These are phyloP conservation scores for Nevesoporus exiguus DNA, from an alignment of 768 basidiomycete genomes.

Conservation along the genomic window DNA sequence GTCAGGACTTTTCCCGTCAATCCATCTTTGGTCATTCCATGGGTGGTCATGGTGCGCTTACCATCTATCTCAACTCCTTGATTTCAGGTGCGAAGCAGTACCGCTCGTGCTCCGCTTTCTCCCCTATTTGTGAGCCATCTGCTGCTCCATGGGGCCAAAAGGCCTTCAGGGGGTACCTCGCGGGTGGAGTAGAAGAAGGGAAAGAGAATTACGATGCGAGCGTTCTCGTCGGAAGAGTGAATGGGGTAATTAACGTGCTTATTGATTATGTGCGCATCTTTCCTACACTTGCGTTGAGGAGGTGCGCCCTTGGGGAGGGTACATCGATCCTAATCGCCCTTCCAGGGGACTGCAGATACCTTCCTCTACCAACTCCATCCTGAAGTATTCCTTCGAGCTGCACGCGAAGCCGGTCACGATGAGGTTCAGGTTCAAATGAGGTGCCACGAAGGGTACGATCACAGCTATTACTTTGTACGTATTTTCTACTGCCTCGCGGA, in stretches of 20 bases:
- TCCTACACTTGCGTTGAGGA: background rate
- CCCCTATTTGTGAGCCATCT: slow-evolving; percentile 82
- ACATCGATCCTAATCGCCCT: background rate
- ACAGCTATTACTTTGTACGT: slow-evolving; percentile 83
- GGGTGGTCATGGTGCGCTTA: slow-evolving; percentile 95
- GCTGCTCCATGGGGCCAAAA: slow-evolving; percentile 90
- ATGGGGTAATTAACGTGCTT: slow-evolving; percentile 70
- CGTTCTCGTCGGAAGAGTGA: slow-evolving; percentile 63
- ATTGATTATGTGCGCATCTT: slow-evolving; percentile 72
- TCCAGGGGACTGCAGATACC: slow-evolving; percentile 73
- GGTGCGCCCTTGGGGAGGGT: background rate
- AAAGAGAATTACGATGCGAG: slow-evolving; percentile 77
- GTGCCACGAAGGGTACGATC: slow-evolving; percentile 81
- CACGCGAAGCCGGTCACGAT: slow-evolving; percentile 67
- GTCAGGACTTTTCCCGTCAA: slow-evolving; percentile 74
- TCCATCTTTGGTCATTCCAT: slow-evolving; percentile 97
- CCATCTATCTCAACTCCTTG: slow-evolving; percentile 76
- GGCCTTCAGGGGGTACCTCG: slow-evolving; percentile 84
- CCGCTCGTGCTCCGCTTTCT: slow-evolving; percentile 85
- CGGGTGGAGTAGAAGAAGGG: slow-evolving; percentile 74
- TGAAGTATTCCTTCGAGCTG: slow-evolving; percentile 80
- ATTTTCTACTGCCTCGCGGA: background rate
- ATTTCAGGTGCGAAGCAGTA: slow-evolving; percentile 56
- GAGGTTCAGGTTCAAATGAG: slow-evolving; percentile 76
- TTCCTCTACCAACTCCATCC: slow-evolving; percentile 90